Evolutionary conservation across 139 green algal species (phyloP), one percentile per base, ranked within the genome.

Genomic region (Chlamydomonas sp.): DNA sequence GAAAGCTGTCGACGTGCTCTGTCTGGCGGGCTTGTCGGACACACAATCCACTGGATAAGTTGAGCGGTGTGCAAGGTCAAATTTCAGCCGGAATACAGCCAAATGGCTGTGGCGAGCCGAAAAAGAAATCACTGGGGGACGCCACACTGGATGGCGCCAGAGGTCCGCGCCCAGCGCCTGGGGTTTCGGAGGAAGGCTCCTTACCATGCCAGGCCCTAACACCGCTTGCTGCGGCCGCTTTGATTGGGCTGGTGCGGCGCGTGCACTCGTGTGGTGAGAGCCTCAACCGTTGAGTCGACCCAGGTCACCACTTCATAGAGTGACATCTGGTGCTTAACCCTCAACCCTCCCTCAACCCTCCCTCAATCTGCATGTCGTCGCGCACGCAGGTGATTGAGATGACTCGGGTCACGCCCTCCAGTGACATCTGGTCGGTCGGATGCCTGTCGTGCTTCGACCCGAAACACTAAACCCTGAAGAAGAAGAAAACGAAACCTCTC

Each of bases 81-180:
- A n/a, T n/a, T n/a, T n/a, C n/a, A n/a, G n/a, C n/a, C n/a, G n/a
- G n/a, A n/a, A n/a, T n/a, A n/a, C n/a, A n/a, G n/a, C n/a, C n/a
- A n/a, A n/a, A n/a, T n/a, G n/a, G n/a, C n/a, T n/a, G n/a, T n/a
- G n/a, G n/a, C n/a, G n/a, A n/a, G n/a, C n/a, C n/a, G n/a, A n/a
- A n/a, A n/a, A n/a, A n/a, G n/a, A n/a, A n/a, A n/a, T n/a, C n/a
- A n/a, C n/a, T n/a, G n/a, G n/a, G n/a, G n/a, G n/a, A 95, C 92
- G 5, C 92, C 94, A 2, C 98, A 97, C 79, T 96, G 91, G 91
- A 96, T 97, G 90, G 92, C 92, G 2, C 92, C 92, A 35, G 90
- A 97, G 83, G 92, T 95, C 6, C 39, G 28, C 13, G 39, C 13
- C n/a, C n/a, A n/a, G n/a, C n/a, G n/a, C n/a, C n/a, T 50, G 8